Conservation (phyloP, 306 rosid genomes). For the Vigna nakashimae region DNA sequence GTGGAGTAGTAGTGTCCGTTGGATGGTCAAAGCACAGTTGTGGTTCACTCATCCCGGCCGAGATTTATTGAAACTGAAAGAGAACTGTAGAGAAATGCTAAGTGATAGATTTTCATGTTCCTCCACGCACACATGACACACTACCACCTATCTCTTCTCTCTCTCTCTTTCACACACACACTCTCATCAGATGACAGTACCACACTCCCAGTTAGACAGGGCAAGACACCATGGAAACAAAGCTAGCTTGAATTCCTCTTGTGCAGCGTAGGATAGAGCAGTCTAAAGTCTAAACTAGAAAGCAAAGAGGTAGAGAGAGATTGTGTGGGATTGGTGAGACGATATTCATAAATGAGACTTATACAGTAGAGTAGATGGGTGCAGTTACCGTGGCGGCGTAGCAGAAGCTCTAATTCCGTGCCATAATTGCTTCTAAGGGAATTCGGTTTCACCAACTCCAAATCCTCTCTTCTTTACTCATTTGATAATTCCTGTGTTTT, state of each 20-base stretch:
- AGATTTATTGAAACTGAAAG: slow-evolving; percentile 68
- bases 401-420: slow-evolving; percentile 93
- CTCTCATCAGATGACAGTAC: slow-evolving; percentile 1
- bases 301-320: slow-evolving; percentile 36
- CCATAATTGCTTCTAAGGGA: slow-evolving; percentile 69
- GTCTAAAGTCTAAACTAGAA: slow-evolving; percentile 32
- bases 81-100: slow-evolving; percentile 60
- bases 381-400: slow-evolving; percentile 99
- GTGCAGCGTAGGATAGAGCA: slow-evolving; percentile 27
- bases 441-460: slow-evolving; percentile 26
- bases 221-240: slow-evolving; percentile 29
- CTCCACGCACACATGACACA: slow-evolving; percentile 42
- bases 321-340: slow-evolving; percentile 39
- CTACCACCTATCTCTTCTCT: neutral
- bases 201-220: neutral
- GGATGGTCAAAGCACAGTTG: slow-evolving; percentile 51
- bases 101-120: slow-evolving; percentile 66
- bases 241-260: slow-evolving; percentile 41
- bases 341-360: slow-evolving; percentile 50
- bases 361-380: slow-evolving; percentile 58
- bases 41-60: slow-evolving; percentile 43
- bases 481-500: neutral
- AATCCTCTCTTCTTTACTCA: slow-evolving; percentile 24
- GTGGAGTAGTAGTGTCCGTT: slow-evolving; percentile 52
- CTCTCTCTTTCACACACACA: slow-evolving; percentile 21